These are phyloP conservation scores for Erythrobasidium hasegawianum DNA, from an alignment of 1,284 basidiomycete species.

Conservation along the genomic window DNA sequence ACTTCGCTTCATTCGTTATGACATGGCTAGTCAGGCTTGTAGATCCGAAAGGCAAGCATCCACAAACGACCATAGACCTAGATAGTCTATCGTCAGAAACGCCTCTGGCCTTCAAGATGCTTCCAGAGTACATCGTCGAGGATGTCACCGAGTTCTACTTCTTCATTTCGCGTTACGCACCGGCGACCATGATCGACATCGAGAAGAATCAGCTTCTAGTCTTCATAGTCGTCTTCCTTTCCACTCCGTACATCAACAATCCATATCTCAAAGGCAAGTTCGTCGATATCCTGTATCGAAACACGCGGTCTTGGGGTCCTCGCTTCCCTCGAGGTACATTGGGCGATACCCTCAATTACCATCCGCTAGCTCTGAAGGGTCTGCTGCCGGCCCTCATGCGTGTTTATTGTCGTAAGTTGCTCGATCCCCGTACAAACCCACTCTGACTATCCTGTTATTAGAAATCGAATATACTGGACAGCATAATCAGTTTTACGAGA, in stretches of 20 bases:
- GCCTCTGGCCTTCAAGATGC: constrained; percentile 74
- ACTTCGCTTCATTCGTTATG: constrained; percentile 81
- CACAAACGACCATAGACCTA: constrained; percentile 61
- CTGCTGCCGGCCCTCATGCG: constrained; percentile 88
- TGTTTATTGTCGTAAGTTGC: constrained; percentile 95
- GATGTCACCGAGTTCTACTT: constrained; percentile 87
- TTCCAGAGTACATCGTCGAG: constrained; percentile 93
- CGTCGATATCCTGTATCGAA: constrained; percentile 63
- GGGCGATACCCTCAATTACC: constrained; percentile 74
- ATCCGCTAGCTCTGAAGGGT: constrained; percentile 78
- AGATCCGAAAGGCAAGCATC: constrained; percentile 79
- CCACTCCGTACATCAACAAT: constrained; percentile 96
- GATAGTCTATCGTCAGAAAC: constrained; percentile 76
- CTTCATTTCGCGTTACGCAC: constrained; percentile 74
- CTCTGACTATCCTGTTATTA: too few relatives aligned
- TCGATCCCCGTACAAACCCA: too few relatives aligned
- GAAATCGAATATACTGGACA: constrained; percentile 97
- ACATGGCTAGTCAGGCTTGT: constrained; percentile 90
- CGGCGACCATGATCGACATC: constrained; percentile 74
- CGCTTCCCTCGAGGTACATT: constrained; percentile 71
- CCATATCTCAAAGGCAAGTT: constrained; percentile 98
- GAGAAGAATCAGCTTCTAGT: constrained; percentile 74
- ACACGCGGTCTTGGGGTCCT: constrained; percentile 56
- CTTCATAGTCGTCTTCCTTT: constrained; percentile 86
- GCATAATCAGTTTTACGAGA: constrained; percentile 97